Percentiles rank a stretch among this genome's conserved stretches.
These are phyloP conservation scores for Chlamydomonas reinhardtii DNA, from an alignment of 163 green algal species.

Conservation along the genomic window DNA sequence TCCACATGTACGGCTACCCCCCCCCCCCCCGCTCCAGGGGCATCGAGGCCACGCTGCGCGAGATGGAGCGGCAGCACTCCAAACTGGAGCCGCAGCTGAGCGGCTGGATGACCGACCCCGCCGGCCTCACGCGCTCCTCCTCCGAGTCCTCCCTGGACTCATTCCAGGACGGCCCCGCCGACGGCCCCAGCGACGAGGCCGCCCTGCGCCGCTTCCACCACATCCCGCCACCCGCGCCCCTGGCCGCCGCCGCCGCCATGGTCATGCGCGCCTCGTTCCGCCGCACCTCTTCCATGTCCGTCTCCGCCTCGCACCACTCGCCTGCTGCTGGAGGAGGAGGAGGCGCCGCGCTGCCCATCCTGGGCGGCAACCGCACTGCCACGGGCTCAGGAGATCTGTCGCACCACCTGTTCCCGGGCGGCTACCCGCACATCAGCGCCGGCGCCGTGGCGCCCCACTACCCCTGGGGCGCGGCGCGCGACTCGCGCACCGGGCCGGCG, in stretches of 20 bases:
- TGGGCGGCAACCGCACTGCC: neutral
- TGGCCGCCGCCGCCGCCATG: constrained; percentile 13
- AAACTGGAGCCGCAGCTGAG: neutral
- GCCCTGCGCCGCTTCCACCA: constrained; percentile 27
- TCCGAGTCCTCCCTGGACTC: constrained; percentile 35
- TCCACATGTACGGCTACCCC: no score
- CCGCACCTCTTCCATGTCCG: neutral
- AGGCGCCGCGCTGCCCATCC: neutral
- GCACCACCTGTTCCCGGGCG: neutral
- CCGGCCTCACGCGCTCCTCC: constrained; percentile 6
- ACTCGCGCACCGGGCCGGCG: neutral
- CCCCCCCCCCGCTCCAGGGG: neutral
- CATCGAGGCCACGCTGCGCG: constrained; percentile 44
- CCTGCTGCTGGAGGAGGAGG: neutral
- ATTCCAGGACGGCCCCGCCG: constrained; percentile 41
- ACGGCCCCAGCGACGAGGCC: constrained; percentile 28
- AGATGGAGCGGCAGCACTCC: constrained; percentile 49
- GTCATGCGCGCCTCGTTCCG: neutral
- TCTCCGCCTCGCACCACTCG: neutral
- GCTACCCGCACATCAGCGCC: neutral
- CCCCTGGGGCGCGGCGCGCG: neutral
- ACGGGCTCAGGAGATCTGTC: neutral
- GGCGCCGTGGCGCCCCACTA: neutral
- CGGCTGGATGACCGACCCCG: constrained; percentile 23
- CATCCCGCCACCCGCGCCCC: constrained; percentile 21